Conservation (phyloP, 768 basidiomycete genomes). For the Hygrophorus russula region DNA sequence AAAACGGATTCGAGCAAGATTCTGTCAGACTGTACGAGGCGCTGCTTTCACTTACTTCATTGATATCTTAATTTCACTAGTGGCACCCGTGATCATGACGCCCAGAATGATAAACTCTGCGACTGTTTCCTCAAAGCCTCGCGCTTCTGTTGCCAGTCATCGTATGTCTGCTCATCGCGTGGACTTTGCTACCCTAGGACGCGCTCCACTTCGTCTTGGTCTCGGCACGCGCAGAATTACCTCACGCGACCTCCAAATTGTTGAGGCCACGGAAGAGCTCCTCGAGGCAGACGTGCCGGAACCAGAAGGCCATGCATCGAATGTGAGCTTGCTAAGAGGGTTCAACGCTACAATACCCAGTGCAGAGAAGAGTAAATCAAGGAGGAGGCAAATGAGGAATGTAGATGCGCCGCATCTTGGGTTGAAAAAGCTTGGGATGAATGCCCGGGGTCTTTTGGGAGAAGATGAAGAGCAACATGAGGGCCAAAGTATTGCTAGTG, state of each 20-base stretch:
- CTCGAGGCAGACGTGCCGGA: slow-evolving; percentile 65
- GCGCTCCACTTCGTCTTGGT: slow-evolving; percentile 62
- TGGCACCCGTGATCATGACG: slow-evolving; percentile 86
- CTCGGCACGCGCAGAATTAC: slow-evolving; percentile 59
- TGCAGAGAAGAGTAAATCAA: slow-evolving; percentile 64
- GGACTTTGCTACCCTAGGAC: slow-evolving; percentile 71
- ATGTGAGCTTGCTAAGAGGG: slow-evolving; percentile 76
- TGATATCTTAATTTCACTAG: slow-evolving; percentile 21
- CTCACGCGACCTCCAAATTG: slow-evolving; percentile 74
- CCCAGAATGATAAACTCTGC: slow-evolving; percentile 70
- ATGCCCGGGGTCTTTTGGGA: slow-evolving; percentile 61
- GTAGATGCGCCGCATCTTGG: slow-evolving; percentile 69
- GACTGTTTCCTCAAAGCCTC: slow-evolving; percentile 47
- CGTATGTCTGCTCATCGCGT: slow-evolving; percentile 29
- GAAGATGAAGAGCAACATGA: slow-evolving; percentile 43
- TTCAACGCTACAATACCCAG: slow-evolving; percentile 95
- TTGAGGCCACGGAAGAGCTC: slow-evolving; percentile 72
- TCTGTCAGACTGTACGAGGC: slow-evolving; percentile 57
- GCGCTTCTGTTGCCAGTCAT: slow-evolving; percentile 21
- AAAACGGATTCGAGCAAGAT: slow-evolving; percentile 64
- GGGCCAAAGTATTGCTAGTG: slow-evolving; percentile 54
- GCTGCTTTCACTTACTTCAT: slow-evolving; percentile 3
- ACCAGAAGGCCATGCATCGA: slow-evolving; percentile 53
- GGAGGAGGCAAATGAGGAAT: slow-evolving; percentile 71
- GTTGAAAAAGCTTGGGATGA: slow-evolving; percentile 69